A percentile compares a stretch with the other conserved stretches of the same genome.
phyloP scores from a whole-genome alignment of 2,329 filamentous ascomycete genomes.

The Microcera coccophila region DNA sequence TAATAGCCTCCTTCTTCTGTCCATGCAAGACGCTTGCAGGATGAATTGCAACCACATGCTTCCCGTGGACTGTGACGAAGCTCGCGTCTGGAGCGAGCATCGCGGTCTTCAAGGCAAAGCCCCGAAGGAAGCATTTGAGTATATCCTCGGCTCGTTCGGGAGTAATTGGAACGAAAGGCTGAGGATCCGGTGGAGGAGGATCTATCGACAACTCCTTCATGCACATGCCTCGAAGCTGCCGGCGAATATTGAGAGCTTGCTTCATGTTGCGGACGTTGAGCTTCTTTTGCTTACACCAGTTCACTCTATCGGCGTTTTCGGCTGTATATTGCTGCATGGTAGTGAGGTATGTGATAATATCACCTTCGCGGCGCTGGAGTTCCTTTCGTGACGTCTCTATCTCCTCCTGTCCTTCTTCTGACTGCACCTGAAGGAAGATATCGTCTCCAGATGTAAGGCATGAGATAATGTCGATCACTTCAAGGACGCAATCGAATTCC shows the following conservation, averaged over 20 bases:
- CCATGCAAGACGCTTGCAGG: conserved; percentile 61
- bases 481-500: conserved; percentile 68
- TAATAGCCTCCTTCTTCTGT: conserved; percentile 61
- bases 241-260: conserved; percentile 59
- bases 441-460: conserved; percentile 61
- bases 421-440: conserved; percentile 57
- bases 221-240: conserved; percentile 57
- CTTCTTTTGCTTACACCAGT: conserved; percentile 56
- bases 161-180: conserved; percentile 51
- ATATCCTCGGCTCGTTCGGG: conserved; percentile 53
- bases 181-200: conserved; percentile 48
- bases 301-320: conserved; percentile 51
- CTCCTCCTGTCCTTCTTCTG: conserved; percentile 53
- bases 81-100: conserved; percentile 57
- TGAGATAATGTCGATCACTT: conserved; percentile 79
- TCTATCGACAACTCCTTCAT: conserved; percentile 48
- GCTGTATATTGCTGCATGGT: conserved; percentile 59
- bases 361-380: conserved; percentile 58
- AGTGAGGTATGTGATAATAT: conserved; percentile 61
- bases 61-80: conserved; percentile 58
- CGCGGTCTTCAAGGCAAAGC: conserved; percentile 59
- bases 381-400: conserved; percentile 53
- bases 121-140: conserved; percentile 59
- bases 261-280: conserved; percentile 59
- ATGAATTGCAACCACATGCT: conserved; percentile 59